Evolutionary conservation across 164 flowering plant genomes (phyloP).

Genomic region (Dillenia turbinata): DNA sequence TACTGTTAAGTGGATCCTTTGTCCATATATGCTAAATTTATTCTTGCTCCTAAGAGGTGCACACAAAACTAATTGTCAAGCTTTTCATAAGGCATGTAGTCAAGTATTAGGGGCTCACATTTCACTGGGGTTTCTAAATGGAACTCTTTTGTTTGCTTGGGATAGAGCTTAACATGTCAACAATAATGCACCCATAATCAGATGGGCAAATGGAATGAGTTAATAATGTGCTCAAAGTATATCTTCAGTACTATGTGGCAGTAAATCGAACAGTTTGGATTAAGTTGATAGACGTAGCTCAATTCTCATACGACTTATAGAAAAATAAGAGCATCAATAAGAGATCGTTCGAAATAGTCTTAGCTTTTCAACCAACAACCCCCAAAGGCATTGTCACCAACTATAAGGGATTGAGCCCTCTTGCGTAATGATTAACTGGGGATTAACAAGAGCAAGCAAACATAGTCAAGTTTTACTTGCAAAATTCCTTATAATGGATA

Average conservation of each 20-base stretch:
- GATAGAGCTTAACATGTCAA: too few relatives aligned
- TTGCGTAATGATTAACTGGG: background rate
- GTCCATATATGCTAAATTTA: conserved; percentile 6
- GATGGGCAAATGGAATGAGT: too few relatives aligned
- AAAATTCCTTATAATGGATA: background rate
- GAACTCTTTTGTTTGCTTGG: too few relatives aligned
- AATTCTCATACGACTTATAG: conserved; percentile 1
- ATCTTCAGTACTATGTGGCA: background rate
- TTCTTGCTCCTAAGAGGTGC: background rate
- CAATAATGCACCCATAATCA: too few relatives aligned
- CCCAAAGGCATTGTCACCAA: too few relatives aligned
- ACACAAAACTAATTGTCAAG: background rate
- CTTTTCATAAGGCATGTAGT: conserved; percentile 5
- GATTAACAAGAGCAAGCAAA: conserved; percentile 2
- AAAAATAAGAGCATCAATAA: background rate
- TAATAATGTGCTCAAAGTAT: background rate
- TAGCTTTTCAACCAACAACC: too few relatives aligned
- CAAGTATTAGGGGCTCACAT: background rate
- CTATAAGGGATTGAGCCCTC: background rate
- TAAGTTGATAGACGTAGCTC: background rate
- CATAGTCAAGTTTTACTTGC: background rate
- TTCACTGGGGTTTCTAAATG: too few relatives aligned
- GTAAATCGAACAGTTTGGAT: background rate
- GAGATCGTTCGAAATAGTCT: conserved; percentile 2
- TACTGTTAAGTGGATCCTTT: conserved; percentile 4